phyloP scores from a whole-genome alignment of 192 early-diverging fungal genomes.

The Backusella luteola region DNA sequence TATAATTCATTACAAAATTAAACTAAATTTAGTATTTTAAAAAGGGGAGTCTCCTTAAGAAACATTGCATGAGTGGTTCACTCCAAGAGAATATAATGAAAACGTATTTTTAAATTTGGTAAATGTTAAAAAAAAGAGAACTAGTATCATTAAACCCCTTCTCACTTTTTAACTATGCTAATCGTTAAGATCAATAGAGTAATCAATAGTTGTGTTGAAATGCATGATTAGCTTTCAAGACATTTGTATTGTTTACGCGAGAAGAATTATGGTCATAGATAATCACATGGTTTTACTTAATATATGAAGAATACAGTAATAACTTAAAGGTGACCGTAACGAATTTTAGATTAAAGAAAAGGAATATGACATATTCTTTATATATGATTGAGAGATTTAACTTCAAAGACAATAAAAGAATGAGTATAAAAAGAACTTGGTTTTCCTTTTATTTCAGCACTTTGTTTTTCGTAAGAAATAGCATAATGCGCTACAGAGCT shows the following conservation, averaged over 20 bases:
- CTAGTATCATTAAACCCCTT: too few relatives aligned
- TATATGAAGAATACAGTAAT: too few relatives aligned
- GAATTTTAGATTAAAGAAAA: neutral
- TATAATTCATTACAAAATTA: neutral
- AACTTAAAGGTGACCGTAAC: neutral
- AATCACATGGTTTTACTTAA: too few relatives aligned
- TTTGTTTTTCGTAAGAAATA: neutral
- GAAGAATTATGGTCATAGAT: too few relatives aligned
- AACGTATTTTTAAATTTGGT: too few relatives aligned
- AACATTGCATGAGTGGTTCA: neutral
- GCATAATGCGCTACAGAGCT: neutral
- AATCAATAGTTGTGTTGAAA: too few relatives aligned
- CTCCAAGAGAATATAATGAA: neutral
- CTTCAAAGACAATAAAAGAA: neutral
- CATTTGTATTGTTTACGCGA: too few relatives aligned
- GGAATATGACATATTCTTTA: neutral
- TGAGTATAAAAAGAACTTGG: neutral
- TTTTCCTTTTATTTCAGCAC: neutral
- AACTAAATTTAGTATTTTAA: neutral
- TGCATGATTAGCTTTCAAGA: too few relatives aligned
- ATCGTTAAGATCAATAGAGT: too few relatives aligned
- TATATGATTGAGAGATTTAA: neutral
- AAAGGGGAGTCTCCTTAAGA: neutral
- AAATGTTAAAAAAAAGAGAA: neutral
- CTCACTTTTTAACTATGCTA: too few relatives aligned